phyloP scores from a whole-genome alignment of 352 stramenopile genomes.

The Plasmopara halstedii region DNA sequence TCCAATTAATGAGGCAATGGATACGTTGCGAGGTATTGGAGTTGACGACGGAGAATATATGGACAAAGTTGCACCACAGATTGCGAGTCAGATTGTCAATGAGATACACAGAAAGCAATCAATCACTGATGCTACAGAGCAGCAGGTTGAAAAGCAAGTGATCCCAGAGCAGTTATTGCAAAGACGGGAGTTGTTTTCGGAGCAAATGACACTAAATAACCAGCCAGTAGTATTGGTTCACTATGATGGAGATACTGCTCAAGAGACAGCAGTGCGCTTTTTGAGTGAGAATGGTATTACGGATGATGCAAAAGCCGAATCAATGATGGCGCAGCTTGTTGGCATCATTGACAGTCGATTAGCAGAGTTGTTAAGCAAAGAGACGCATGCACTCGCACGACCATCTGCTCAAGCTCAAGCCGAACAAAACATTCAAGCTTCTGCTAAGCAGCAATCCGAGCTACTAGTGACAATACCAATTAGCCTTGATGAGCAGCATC shows the following conservation, averaged over 20 bases:
- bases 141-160: constrained; percentile 3
- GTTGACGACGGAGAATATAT: constrained; percentile 43
- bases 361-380: constrained; percentile 33
- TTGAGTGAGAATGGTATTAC: constrained; percentile 50
- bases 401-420: constrained; percentile 8
- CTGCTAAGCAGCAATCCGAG: constrained; percentile 14
- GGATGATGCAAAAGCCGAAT: constrained; percentile 27
- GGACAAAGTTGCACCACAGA: constrained; percentile 43
- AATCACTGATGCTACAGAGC: not conserved
- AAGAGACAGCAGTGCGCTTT: constrained; percentile 52
- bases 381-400: constrained; percentile 17
- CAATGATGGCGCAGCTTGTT: constrained; percentile 43
- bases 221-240: constrained; percentile 45
- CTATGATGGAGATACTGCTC: constrained; percentile 48
- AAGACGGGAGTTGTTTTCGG: constrained; percentile 51
- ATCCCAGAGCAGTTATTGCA: constrained; percentile 5
- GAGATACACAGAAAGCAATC: constrained; percentile 27
- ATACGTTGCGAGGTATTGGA: constrained; percentile 36
- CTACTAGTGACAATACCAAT: constrained; percentile 43
- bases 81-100: constrained; percentile 51
- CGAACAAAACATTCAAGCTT: constrained; percentile 7
- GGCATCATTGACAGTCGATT: constrained; percentile 50
- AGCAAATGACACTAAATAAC: constrained; percentile 53
- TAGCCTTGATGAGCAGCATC: constrained; percentile 38
- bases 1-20: constrained; percentile 47